Conservation (phyloP, 345 rosid genomes). For the Capsella bursapastoris region DNA sequence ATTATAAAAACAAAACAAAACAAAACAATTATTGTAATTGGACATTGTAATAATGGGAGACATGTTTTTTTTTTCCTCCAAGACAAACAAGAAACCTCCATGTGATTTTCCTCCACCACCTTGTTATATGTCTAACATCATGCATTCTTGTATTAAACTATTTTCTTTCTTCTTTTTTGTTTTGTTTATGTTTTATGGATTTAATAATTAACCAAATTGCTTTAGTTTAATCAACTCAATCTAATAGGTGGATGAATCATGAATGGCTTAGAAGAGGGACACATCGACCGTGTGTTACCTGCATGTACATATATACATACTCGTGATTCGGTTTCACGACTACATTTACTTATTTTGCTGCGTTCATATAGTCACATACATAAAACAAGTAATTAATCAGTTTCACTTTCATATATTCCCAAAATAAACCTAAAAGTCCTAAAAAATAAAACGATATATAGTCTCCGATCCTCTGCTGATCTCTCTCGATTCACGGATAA, state of each 20-base stretch:
- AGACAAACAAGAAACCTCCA: constrained; percentile 34
- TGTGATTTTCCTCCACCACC: constrained; percentile 38
- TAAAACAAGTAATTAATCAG: background rate
- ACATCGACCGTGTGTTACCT: constrained; percentile 40
- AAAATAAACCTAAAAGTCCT: background rate
- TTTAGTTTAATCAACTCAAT: constrained; percentile 3
- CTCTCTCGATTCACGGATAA: background rate
- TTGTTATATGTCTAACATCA: constrained; percentile 18
- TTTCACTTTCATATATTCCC: background rate
- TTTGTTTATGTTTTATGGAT: background rate
- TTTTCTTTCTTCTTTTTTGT: background rate
- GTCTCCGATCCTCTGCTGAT: background rate
- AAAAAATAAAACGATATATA: too few relatives aligned
- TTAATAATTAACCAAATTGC: constrained; percentile 11
- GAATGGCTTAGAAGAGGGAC: background rate
- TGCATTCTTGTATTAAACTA: background rate
- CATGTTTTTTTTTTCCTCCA: constrained; percentile 30
- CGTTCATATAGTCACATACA: background rate
- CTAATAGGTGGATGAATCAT: background rate
- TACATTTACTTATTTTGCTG: background rate
- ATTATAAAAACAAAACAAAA: background rate
- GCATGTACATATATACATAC: constrained; percentile 8
- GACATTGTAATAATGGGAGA: constrained; percentile 31
- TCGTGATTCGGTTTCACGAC: constrained; percentile 7
- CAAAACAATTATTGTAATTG: background rate